Evolutionary conservation across 1,284 basidiomycete species (phyloP).

Genomic region (Ganoderma sinense): DNA sequence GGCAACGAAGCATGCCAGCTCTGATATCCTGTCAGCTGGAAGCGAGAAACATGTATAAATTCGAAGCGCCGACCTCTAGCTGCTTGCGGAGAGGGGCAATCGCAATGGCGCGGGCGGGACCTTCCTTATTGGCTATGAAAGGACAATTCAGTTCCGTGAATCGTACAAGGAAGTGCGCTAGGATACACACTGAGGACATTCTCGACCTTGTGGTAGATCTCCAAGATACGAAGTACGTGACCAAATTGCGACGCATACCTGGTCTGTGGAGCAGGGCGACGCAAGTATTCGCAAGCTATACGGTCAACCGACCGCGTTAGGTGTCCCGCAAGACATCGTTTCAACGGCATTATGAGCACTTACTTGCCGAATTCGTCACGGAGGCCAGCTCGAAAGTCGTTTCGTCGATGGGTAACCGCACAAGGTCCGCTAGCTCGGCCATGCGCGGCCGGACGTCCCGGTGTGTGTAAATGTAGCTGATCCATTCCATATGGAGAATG

Average conservation of each 20-base stretch:
- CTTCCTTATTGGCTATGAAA: constrained; percentile 32
- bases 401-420: constrained; percentile 79
- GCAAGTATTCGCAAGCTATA: constrained; percentile 63
- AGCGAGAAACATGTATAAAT: constrained; percentile 14
- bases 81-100: constrained; percentile 49
- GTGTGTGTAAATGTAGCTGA: constrained; percentile 42
- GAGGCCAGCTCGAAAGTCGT: constrained; percentile 76
- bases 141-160: background rate
- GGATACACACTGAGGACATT: constrained; percentile 38
- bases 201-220: constrained; percentile 69
- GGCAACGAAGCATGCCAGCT: constrained; percentile 72
- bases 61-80: constrained; percentile 44
- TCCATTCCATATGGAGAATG: constrained; percentile 58
- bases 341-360: constrained; percentile 28
- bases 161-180: background rate
- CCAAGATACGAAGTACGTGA: constrained; percentile 70
- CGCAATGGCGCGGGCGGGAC: constrained; percentile 28
- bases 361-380: constrained; percentile 68
- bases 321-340: background rate
- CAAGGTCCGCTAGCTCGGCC: constrained; percentile 53
- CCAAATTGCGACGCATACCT: constrained; percentile 74
- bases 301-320: background rate
- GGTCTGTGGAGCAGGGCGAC: constrained; percentile 64
- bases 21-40: constrained; percentile 41
- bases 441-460: constrained; percentile 39